These are phyloP conservation scores for Kondoa malvinella DNA, from an alignment of 768 basidiomycete genomes.

Conservation along the genomic window DNA sequence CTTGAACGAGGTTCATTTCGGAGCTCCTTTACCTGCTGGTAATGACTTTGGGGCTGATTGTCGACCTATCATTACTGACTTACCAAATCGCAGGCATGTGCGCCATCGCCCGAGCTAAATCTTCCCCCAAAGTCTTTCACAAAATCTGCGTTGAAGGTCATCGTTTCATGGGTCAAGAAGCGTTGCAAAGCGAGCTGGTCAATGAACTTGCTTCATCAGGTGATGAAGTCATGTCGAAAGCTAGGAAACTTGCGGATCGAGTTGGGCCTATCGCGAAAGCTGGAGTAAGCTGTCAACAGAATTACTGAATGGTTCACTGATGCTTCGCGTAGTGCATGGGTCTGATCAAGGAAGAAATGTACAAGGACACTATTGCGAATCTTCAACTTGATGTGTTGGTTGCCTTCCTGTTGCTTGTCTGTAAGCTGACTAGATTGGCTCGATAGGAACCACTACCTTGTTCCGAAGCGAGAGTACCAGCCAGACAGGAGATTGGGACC, in stretches of 20 bases:
- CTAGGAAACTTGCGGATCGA: conserved; percentile 44
- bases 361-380: conserved; percentile 10
- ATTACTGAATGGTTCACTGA: not conserved
- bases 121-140: conserved; percentile 42
- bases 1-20: conserved; percentile 32
- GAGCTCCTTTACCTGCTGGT: conserved; percentile 14
- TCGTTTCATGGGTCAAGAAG: conserved; percentile 57
- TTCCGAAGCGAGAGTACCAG: not conserved
- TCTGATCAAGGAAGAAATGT: conserved; percentile 14
- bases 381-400: conserved; percentile 1
- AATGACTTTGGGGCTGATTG: not conserved
- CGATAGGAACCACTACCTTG: not conserved
- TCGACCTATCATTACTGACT: conserved; percentile 38
- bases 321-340: not conserved
- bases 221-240: conserved; percentile 46
- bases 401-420: too few species aligned
- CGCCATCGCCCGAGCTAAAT: conserved; percentile 49
- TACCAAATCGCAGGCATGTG: conserved; percentile 59
- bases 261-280: conserved; percentile 6
- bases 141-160: conserved; percentile 66
- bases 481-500: not conserved
- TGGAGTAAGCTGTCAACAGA: not conserved
- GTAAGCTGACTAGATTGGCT: too few species aligned
- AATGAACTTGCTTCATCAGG: conserved; percentile 50
- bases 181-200: conserved; percentile 47